Percentiles rank a stretch among this genome's conserved stretches.
phyloP scores from a whole-genome alignment of 1,284 basidiomycete species.

The Cystobasidium pallidum region DNA sequence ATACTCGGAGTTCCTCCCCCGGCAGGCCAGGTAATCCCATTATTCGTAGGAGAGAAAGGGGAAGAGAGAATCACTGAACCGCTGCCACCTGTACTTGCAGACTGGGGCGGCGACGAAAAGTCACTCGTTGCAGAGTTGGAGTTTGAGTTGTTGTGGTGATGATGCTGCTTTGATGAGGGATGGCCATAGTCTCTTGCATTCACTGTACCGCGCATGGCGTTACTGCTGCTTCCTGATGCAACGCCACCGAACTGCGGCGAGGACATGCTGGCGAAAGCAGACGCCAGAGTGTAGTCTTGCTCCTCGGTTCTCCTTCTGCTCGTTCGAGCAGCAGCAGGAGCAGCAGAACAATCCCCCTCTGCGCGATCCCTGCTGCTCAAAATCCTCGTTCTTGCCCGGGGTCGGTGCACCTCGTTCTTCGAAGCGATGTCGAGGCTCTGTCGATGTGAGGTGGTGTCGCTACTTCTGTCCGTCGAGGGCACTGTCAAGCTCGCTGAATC shows the following conservation, averaged over 20 bases:
- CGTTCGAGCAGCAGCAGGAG: not conserved
- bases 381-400: not conserved
- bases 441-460: not conserved
- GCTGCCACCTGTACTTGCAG: slow-evolving; percentile 1
- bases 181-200: slow-evolving; percentile 16
- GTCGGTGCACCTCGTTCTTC: slow-evolving; percentile 14
- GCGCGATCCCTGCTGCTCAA: not conserved
- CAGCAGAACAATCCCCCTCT: not conserved
- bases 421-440: slow-evolving; percentile 7
- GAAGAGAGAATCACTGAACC: slow-evolving; percentile 5
- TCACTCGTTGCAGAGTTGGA: not conserved
- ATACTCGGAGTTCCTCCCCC: not conserved
- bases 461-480: not conserved
- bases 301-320: not conserved
- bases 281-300: not conserved
- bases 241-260: not conserved
- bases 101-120: not conserved
- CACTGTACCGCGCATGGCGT: not conserved
- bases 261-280: not conserved
- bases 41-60: slow-evolving; percentile 1
- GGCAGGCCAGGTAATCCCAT: not conserved
- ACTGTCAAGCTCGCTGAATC: not conserved
- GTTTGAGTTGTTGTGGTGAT: not conserved
- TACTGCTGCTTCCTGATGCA: not conserved
- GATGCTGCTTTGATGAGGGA: not conserved